Evolutionary conservation across 345 rosid genomes (phyloP), one percentile per base, ranked within the genome.

Genomic region (Gossypium raimondii): DNA sequence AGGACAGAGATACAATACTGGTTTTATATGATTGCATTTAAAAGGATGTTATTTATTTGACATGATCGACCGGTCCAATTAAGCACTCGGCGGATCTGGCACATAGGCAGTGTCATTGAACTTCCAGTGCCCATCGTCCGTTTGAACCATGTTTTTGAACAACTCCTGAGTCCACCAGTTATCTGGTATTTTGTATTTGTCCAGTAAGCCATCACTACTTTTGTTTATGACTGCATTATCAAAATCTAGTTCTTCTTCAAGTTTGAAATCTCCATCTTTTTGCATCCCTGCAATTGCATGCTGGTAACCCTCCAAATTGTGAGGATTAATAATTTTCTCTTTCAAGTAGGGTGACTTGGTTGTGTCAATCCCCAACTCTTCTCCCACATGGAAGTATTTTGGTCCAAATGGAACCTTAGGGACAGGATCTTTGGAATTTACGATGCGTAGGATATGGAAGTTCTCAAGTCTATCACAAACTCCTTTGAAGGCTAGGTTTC

Each of bases 361-460:
- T 3, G 70, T 65, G 59, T 75, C 79, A 22, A 82, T 48, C 2
- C 2, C 27, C 11, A 82, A 51, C 67, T 41, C 58, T 43, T 51
- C 27, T 2, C 82, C 84, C 8, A 78, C 78, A 14, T 76, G 73
- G 41, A 0, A 16, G 45, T 72, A 68, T 17, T 6, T 24, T 25
- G n/a, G 22, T 13, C 47, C 7, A 0, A 85, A 85, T 64, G 87
- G 91, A 71, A 79, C 59, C n/a, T 69, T 78, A 1, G 87, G 82
- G 24, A 87, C 77, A 1, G 70, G 62, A 17, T 87, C 88, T 0
- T 62, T 47, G n/a, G 81, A 61, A 9, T 87, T 87, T 2, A 45
- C 20, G 45, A 87, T 75, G 60, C 86, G 78, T 34, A 87, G 72
- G 52, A 80, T 51, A 57, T 76, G 78, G 27, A 87, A 80, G 9